phyloP scores from a whole-genome alignment of 2,329 filamentous ascomycete genomes.

The Pseudophaeomoniella oleicola region DNA sequence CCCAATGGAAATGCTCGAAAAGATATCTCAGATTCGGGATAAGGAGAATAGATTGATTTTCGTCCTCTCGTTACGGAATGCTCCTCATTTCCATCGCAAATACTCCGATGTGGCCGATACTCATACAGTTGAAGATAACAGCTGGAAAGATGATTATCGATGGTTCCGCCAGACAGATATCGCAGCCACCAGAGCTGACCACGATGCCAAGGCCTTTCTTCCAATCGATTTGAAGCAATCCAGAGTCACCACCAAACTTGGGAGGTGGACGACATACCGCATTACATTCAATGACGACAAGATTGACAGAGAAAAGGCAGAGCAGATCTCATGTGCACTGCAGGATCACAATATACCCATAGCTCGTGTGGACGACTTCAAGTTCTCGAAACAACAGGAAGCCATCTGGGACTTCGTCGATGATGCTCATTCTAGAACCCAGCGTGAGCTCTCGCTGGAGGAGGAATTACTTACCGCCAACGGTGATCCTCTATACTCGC shows the following conservation, averaged over 20 bases:
- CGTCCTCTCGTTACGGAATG: constrained; percentile 9
- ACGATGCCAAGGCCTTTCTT: constrained; percentile 14
- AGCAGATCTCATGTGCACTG: constrained; percentile 38
- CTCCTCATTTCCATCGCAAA: constrained; percentile 11
- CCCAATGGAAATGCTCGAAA: constrained; percentile 11
- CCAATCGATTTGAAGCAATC: constrained; percentile 33
- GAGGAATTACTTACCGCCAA: constrained; percentile 3
- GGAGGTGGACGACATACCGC: constrained; percentile 48
- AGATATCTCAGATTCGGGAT: constrained; percentile 4
- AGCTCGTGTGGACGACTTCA: constrained; percentile 27
- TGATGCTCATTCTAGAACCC: constrained; percentile 8
- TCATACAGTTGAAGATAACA: constrained; percentile 23
- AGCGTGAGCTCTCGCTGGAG: background rate
- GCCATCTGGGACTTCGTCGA: constrained; percentile 27
- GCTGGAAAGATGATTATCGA: constrained; percentile 41
- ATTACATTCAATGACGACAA: constrained; percentile 28
- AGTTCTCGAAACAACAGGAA: constrained; percentile 14
- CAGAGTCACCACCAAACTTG: constrained; percentile 44
- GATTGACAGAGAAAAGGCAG: constrained; percentile 19
- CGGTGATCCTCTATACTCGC: constrained; percentile 17
- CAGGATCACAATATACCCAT: constrained; percentile 58
- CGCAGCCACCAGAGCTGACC: constrained; percentile 25
- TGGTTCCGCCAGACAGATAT: constrained; percentile 55
- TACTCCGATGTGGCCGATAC: constrained; percentile 16
- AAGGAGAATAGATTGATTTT: constrained; percentile 3